Conservation (phyloP, 306 rosid species). For the Castanea crenata region DNA sequence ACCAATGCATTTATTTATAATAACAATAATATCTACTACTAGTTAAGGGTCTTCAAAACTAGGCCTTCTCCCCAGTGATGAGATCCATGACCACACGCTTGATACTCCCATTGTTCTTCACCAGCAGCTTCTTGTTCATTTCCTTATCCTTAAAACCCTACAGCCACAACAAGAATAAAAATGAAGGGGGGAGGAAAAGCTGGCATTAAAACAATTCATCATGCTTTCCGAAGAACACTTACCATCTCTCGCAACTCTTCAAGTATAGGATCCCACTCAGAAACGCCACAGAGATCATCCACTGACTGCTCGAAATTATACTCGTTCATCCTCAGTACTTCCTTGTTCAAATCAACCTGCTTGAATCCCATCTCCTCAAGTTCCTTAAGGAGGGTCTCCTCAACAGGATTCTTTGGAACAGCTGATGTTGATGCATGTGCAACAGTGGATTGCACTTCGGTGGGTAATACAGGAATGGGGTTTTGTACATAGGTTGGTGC, state of each 20-base stretch:
- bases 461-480: not conserved
- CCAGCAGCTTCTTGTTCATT: conserved; percentile 68
- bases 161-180: conserved; percentile 12
- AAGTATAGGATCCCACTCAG: conserved; percentile 88
- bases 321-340: conserved; percentile 63
- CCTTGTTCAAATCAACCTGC: conserved; percentile 72
- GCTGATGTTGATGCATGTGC: conserved; percentile 29
- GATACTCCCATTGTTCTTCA: conserved; percentile 86
- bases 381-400: conserved; percentile 72
- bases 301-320: conserved; percentile 72
- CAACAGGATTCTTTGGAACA: conserved; percentile 30
- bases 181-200: too few species aligned
- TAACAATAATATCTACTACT: not conserved
- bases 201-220: not conserved
- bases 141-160: conserved; percentile 76
- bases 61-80: conserved; percentile 48
- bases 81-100: conserved; percentile 91
- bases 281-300: conserved; percentile 73
- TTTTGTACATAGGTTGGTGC: not conserved
- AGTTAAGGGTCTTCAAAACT: conserved; percentile 17
- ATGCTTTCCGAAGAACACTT: conserved; percentile 4
- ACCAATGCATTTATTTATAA: not conserved
- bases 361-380: conserved; percentile 85
- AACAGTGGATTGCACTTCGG: conserved; percentile 15
- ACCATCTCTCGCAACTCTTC: conserved; percentile 85